Evolutionary conservation across 2,329 filamentous ascomycete species (phyloP).

Genomic region (Talaromyces funiculosus): DNA sequence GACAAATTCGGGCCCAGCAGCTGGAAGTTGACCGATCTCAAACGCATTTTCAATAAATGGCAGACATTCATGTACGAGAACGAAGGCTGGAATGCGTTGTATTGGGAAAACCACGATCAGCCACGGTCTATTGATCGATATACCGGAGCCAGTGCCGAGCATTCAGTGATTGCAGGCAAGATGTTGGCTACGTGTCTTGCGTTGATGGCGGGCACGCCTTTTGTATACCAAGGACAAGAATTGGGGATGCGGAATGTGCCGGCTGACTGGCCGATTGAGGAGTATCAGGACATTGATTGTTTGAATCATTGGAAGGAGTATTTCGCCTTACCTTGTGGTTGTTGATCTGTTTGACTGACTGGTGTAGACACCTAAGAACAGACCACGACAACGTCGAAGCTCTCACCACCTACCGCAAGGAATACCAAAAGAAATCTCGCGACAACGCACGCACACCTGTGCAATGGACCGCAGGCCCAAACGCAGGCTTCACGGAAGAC

Average conservation of each 20-base stretch:
- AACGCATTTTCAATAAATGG: slow-evolving; percentile 52
- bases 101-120: slow-evolving; percentile 63
- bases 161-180: slow-evolving; percentile 51
- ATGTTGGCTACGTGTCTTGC: slow-evolving; percentile 55
- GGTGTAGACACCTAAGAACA: slow-evolving; percentile 26
- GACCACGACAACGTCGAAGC: slow-evolving; percentile 23
- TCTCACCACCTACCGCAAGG: slow-evolving; percentile 25
- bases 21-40: slow-evolving; percentile 50
- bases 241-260: slow-evolving; percentile 63
- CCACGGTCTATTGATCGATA: slow-evolving; percentile 56
- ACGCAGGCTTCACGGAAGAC: slow-evolving; percentile 60
- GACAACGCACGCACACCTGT: slow-evolving; percentile 69
- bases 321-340: slow-evolving; percentile 27
- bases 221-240: slow-evolving; percentile 66
- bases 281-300: slow-evolving; percentile 64
- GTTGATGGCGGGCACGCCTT: slow-evolving; percentile 57
- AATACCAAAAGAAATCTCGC: slow-evolving; percentile 42
- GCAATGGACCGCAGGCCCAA: slow-evolving; percentile 58
- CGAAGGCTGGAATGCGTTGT: slow-evolving; percentile 60
- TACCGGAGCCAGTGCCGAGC: slow-evolving; percentile 45
- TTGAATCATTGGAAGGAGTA: slow-evolving; percentile 51
- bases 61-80: slow-evolving; percentile 55
- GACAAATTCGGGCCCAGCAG: slow-evolving; percentile 46
- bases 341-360: not conserved
- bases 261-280: slow-evolving; percentile 53